Evolutionary conservation across 2,329 filamentous ascomycete species (phyloP).

Genomic region (Cladorrhinum sp.): DNA sequence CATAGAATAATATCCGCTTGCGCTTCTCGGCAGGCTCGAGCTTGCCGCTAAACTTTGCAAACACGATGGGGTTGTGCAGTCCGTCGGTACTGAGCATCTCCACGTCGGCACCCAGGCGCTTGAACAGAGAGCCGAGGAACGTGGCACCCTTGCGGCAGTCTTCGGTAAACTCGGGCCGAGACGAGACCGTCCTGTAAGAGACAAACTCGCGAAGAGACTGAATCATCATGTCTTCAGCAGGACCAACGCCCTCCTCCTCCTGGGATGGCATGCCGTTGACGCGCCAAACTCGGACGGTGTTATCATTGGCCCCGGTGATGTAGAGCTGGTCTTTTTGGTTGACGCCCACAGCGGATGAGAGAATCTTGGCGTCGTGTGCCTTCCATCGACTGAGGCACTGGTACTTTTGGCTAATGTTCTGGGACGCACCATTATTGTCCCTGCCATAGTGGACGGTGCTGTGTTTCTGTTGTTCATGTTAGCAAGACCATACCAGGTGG

Average conservation of each 20-base stretch:
- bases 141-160: constrained; percentile 92
- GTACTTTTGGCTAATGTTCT: constrained; percentile 53
- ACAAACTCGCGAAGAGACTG: constrained; percentile 82
- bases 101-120: constrained; percentile 83
- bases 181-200: constrained; percentile 87
- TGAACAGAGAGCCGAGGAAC: constrained; percentile 85
- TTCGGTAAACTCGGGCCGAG: constrained; percentile 77
- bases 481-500: constrained; percentile 12
- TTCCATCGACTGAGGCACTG: constrained; percentile 35
- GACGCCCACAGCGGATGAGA: constrained; percentile 74
- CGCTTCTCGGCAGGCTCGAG: constrained; percentile 60
- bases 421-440: constrained; percentile 45
- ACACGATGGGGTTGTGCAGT: constrained; percentile 83
- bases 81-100: constrained; percentile 82
- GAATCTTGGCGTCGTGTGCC: constrained; percentile 81
- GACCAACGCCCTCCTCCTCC: constrained; percentile 36
- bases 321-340: constrained; percentile 75
- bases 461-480: constrained; percentile 51
- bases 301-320: constrained; percentile 91
- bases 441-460: constrained; percentile 63
- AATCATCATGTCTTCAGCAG: constrained; percentile 55
- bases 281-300: constrained; percentile 85
- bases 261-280: constrained; percentile 49
- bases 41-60: constrained; percentile 81
- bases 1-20: constrained; percentile 93